Conservation (phyloP, 257 asterid species). For the Solanum paucissectum region DNA sequence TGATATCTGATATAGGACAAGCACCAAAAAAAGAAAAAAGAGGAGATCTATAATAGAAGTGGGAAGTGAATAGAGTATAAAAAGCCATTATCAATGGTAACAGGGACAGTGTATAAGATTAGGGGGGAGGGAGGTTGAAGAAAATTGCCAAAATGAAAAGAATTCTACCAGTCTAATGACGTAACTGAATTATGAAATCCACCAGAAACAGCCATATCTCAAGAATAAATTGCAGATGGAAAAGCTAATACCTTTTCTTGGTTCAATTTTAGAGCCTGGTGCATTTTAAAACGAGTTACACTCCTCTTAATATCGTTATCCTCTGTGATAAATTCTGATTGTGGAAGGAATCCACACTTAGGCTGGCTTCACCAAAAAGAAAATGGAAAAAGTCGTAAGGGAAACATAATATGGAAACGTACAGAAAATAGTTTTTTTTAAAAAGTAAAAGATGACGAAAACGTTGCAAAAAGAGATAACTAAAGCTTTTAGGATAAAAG, state of each 20-base stretch:
- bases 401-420: not conserved
- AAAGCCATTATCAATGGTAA: no score
- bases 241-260: slow-evolving; percentile 46
- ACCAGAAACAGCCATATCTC: not conserved
- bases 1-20: slow-evolving; percentile 38
- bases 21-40: not conserved
- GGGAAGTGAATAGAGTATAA: not conserved
- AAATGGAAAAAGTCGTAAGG: slow-evolving; percentile 3
- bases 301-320: slow-evolving; percentile 60
- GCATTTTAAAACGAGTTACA: slow-evolving; percentile 70
- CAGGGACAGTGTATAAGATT: no score
- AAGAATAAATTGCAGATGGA: not conserved
- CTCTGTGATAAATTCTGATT: slow-evolving; percentile 59
- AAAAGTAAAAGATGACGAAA: not conserved
- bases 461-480: not conserved
- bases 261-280: slow-evolving; percentile 67
- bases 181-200: no score
- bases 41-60: not conserved
- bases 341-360: slow-evolving; percentile 79
- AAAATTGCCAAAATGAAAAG: no score
- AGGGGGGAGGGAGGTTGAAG: no score
- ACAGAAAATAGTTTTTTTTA: not conserved
- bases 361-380: slow-evolving; percentile 48
- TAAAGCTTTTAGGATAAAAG: slow-evolving; percentile 6
- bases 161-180: no score